phyloP scores from a whole-genome alignment of 192 early-diverging fungal genomes.

The Glomus cerebriforme region DNA sequence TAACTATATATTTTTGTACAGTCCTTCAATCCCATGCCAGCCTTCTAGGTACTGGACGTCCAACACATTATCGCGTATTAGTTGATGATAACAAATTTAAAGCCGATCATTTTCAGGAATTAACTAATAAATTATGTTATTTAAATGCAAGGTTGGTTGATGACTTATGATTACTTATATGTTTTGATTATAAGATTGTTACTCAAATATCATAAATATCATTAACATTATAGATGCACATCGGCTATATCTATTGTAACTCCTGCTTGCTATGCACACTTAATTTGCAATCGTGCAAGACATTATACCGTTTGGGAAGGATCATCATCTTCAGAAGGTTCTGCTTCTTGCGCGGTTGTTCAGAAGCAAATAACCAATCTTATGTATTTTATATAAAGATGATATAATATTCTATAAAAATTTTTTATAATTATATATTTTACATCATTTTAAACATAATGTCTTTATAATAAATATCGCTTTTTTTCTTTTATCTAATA shows the following conservation, averaged over 20 bases:
- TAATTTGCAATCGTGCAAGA: background rate
- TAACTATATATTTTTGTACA: background rate
- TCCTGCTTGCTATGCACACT: background rate
- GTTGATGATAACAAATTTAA: constrained; percentile 77
- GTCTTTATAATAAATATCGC: too few relatives aligned
- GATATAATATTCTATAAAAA: too few relatives aligned
- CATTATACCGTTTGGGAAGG: background rate
- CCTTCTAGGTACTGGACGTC: constrained; percentile 89
- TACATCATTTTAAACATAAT: too few relatives aligned
- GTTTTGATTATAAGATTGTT: too few relatives aligned
- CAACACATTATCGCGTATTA: constrained; percentile 89
- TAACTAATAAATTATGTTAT: background rate
- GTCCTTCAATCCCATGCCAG: constrained; percentile 72
- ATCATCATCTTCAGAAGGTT: background rate
- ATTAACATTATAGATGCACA: background rate
- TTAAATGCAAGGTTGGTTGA: background rate
- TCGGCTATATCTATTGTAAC: constrained; percentile 49
- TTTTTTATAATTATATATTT: too few relatives aligned
- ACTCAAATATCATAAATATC: too few relatives aligned
- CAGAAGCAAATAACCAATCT: background rate
- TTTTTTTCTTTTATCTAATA: too few relatives aligned
- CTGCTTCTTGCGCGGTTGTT: background rate
- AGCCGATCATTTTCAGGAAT: background rate
- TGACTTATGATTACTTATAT: background rate
- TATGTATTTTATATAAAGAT: background rate